Evolutionary conservation across 1,284 basidiomycete genomes (phyloP).

Genomic region (Ganoderma lingzhi): DNA sequence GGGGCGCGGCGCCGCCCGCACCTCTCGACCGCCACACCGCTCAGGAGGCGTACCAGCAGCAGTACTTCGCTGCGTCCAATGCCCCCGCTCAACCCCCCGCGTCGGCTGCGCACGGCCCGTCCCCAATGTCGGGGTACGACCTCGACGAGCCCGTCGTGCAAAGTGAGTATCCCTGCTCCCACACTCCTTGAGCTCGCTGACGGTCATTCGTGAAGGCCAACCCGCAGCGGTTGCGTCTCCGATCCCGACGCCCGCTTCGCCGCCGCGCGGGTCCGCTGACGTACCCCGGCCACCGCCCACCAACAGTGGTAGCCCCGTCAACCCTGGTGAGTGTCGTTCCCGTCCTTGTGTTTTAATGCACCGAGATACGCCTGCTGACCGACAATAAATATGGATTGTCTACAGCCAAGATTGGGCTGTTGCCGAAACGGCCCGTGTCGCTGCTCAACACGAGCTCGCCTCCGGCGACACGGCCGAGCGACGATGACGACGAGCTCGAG

Average conservation of each 20-base stretch:
- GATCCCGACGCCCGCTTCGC: constrained; percentile 14
- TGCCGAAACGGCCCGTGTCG: constrained; percentile 79
- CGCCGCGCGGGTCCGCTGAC: constrained; percentile 35
- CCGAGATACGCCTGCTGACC: constrained; percentile 3
- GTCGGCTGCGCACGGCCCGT: constrained; percentile 9
- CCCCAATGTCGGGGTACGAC: constrained; percentile 35
- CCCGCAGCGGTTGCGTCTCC: constrained; percentile 15
- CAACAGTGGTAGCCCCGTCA: constrained; percentile 40
- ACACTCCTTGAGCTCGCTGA: neutral
- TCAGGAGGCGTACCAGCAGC: constrained; percentile 32
- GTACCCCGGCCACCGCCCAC: constrained; percentile 40
- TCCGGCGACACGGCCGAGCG: constrained; percentile 40
- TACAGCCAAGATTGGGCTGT: constrained; percentile 68
- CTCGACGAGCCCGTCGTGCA: constrained; percentile 17
- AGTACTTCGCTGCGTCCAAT: constrained; percentile 28
- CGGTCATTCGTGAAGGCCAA: neutral
- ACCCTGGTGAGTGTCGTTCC: constrained; percentile 39
- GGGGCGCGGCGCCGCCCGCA: constrained; percentile 28
- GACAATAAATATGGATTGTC: neutral
- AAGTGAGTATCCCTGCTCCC: neutral
- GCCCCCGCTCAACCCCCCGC: constrained; percentile 11
- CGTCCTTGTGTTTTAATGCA: neutral
- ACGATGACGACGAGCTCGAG: constrained; percentile 64
- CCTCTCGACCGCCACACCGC: constrained; percentile 37
- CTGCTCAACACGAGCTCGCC: constrained; percentile 54